These are phyloP conservation scores for Pseudogymnoascus sp. DNA, from an alignment of 2,329 filamentous ascomycete genomes.

Conservation along the genomic window DNA sequence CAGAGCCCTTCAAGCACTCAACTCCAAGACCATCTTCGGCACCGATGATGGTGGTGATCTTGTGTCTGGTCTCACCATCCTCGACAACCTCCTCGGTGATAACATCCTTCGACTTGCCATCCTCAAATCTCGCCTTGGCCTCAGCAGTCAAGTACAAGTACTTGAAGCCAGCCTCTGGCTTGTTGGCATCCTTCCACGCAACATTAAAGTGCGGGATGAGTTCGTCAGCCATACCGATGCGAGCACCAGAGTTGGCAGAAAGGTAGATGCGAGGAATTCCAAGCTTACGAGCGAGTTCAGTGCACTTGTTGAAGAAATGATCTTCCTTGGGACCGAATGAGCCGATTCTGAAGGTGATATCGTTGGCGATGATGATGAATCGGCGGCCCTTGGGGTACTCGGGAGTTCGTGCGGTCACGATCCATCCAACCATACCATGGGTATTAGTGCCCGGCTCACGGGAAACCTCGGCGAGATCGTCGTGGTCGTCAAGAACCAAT, in stretches of 20 bases:
- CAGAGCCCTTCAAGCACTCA: conserved; percentile 91
- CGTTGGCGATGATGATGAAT: conserved; percentile 96
- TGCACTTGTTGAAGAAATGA: conserved; percentile 98
- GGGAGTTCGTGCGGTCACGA: conserved; percentile 86
- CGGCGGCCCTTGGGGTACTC: conserved; percentile 89
- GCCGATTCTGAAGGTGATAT: conserved; percentile 98
- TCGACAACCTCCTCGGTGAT: conserved; percentile 83
- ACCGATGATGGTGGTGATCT: conserved; percentile 89
- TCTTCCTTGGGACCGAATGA: conserved; percentile 96
- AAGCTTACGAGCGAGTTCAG: conserved; percentile 84
- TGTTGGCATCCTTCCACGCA: conserved; percentile 80
- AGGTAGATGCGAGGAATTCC: conserved; percentile 96
- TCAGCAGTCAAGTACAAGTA: conserved; percentile 90
- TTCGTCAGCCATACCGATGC: conserved; percentile 93
- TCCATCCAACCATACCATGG: conserved; percentile 98
- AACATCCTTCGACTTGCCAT: conserved; percentile 63
- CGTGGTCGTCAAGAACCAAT: conserved; percentile 87
- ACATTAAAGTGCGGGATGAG: conserved; percentile 95
- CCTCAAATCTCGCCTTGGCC: conserved; percentile 78
- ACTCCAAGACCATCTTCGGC: conserved; percentile 94
- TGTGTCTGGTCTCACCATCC: conserved; percentile 81
- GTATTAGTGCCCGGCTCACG: conserved; percentile 92
- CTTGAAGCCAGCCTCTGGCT: conserved; percentile 85
- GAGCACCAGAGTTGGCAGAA: conserved; percentile 96
- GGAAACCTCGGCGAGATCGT: conserved; percentile 85